A percentile compares a stretch with the other conserved stretches of the same genome.
These are phyloP conservation scores for Dicorynia guianensis DNA, from an alignment of 306 rosid genomes.

Conservation along the genomic window DNA sequence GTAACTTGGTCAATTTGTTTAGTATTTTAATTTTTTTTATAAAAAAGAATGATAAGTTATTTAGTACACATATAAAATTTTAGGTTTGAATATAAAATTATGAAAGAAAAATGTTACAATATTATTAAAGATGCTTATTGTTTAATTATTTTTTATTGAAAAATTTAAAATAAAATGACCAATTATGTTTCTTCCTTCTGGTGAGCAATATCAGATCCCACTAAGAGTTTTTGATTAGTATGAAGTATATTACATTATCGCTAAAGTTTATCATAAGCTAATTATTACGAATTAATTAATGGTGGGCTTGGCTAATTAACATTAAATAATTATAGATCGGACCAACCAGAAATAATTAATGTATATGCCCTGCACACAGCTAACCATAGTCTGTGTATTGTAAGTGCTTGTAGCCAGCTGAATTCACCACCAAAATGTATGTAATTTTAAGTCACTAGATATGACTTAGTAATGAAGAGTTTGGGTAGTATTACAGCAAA, in stretches of 20 bases:
- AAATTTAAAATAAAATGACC: background rate
- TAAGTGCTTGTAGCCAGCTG: background rate
- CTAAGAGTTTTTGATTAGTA: slow-evolving; percentile 32
- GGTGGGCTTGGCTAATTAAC: background rate
- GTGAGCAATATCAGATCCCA: slow-evolving; percentile 35
- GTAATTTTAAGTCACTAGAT: too few relatives aligned
- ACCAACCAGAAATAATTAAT: slow-evolving; percentile 1
- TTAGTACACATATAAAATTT: too few relatives aligned
- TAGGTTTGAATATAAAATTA: too few relatives aligned
- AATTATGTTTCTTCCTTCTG: slow-evolving; percentile 23
- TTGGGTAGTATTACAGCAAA: too few relatives aligned
- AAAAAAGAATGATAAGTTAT: too few relatives aligned
- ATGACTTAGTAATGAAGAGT: too few relatives aligned
- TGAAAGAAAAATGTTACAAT: too few relatives aligned
- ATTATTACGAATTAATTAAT: background rate
- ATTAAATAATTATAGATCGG: background rate
- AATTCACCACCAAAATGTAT: background rate
- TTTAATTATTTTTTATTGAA: background rate
- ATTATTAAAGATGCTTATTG: too few relatives aligned
- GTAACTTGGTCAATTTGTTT: slow-evolving; percentile 24
- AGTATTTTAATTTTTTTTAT: too few relatives aligned
- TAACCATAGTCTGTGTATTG: background rate
- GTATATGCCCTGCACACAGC: background rate
- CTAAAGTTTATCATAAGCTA: slow-evolving; percentile 25
- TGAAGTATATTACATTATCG: background rate